Percentiles rank a stretch among this genome's conserved stretches.
These are phyloP conservation scores for Tulasnella sp. DNA, from an alignment of 768 basidiomycete genomes.

Conservation along the genomic window DNA sequence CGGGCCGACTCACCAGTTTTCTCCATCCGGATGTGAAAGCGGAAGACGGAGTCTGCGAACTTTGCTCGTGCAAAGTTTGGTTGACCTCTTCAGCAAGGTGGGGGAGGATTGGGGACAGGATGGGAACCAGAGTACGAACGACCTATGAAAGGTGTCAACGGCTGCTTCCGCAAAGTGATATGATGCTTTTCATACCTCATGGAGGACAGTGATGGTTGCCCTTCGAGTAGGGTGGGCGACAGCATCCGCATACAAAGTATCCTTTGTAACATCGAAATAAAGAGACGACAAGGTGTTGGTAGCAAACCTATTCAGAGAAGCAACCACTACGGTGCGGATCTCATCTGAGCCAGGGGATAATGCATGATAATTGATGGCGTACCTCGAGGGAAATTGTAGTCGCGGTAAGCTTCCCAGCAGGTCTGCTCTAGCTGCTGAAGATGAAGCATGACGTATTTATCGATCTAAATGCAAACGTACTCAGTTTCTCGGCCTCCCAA, in stretches of 20 bases:
- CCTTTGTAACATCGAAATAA: conserved; percentile 89
- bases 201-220: conserved; percentile 57
- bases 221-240: conserved; percentile 42
- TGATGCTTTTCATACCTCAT: conserved; percentile 37
- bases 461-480: conserved; percentile 40
- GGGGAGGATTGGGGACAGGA: conserved; percentile 78
- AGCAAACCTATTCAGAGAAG: conserved; percentile 60
- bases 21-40: conserved; percentile 65
- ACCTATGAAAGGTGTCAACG: conserved; percentile 32
- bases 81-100: conserved; percentile 87
- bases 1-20: conserved; percentile 45
- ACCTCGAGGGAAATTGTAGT: conserved; percentile 81
- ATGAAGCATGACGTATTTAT: conserved; percentile 80
- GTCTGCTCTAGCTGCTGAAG: conserved; percentile 57
- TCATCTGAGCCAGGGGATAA: no score
- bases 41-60: conserved; percentile 33
- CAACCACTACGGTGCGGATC: conserved; percentile 69
- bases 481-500: no score
- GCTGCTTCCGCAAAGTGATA: not conserved
- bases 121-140: conserved; percentile 50
- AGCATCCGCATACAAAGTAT: conserved; percentile 69
- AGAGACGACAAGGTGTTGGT: conserved; percentile 78
- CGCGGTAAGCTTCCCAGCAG: conserved; percentile 55
- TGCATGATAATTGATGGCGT: no score
- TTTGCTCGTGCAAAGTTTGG: conserved; percentile 22